A percentile compares a stretch with the other conserved stretches of the same genome.
phyloP scores from a whole-genome alignment of 441 rosid genomes.

The Adansonia madagascariensis region DNA sequence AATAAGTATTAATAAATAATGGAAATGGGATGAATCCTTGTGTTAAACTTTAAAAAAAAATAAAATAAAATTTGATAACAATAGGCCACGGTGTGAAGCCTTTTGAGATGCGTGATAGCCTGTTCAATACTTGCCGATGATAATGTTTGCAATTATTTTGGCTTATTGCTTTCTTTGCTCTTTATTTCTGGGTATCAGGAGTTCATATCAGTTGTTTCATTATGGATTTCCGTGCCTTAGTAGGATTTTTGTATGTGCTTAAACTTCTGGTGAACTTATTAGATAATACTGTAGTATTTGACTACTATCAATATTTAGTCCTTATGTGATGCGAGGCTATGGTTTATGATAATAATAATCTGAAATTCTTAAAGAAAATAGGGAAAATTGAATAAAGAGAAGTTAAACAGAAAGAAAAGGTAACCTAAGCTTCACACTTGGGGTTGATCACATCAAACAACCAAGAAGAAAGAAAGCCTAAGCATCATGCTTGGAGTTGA shows the following conservation, averaged over 20 bases:
- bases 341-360: not conserved
- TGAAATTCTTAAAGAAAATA: not conserved
- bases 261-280: not conserved
- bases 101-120: not conserved
- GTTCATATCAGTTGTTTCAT: not conserved
- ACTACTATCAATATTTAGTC: not conserved
- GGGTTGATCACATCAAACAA: not conserved
- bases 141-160: not conserved
- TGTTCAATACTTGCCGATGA: not conserved
- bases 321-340: not conserved
- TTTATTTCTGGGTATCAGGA: not conserved
- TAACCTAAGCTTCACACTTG: not conserved
- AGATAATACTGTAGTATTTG: not conserved
- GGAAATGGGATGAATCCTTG: not conserved
- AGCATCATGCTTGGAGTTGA: not conserved
- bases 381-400: not conserved
- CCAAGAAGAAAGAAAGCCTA: not conserved
- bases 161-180: not conserved
- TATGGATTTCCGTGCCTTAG: not conserved
- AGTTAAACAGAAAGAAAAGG: not conserved
- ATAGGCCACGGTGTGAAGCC: not conserved
- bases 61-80: not conserved
- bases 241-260: not conserved
- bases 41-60: not conserved
- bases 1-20: not conserved